Percentiles rank a stretch among this genome's conserved stretches.
Conservation (phyloP, 441 rosid species). For the Erodium trifolium region DNA sequence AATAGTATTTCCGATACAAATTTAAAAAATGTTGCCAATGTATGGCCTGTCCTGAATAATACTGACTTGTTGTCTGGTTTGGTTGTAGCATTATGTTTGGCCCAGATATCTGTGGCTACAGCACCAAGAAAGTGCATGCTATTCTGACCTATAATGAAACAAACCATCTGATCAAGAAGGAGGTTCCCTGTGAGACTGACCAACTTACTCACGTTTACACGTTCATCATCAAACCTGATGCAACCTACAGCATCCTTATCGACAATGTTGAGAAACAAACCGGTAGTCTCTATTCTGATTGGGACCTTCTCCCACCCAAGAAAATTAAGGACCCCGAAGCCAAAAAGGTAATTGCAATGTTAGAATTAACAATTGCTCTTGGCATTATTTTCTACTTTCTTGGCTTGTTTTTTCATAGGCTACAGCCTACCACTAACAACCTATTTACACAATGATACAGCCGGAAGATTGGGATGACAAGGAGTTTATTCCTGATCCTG, state of each 20-base stretch:
- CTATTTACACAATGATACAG: constrained; percentile 28
- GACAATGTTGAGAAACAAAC: constrained; percentile 89
- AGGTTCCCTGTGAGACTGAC: constrained; percentile 95
- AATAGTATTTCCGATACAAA: neutral
- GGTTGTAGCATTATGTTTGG: constrained; percentile 89
- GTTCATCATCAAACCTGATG: constrained; percentile 79
- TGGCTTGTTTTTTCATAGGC: too few relatives aligned
- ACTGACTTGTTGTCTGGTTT: constrained; percentile 5
- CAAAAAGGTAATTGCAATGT: constrained; percentile 43
- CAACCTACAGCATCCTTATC: constrained; percentile 75
- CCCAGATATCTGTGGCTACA: constrained; percentile 90
- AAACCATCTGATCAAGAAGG: constrained; percentile 92
- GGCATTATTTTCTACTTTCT: neutral
- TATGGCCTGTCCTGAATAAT: too few relatives aligned
- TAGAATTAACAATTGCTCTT: neutral
- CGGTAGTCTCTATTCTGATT: constrained; percentile 78
- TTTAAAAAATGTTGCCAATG: too few relatives aligned
- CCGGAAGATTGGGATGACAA: constrained; percentile 97
- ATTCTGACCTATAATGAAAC: constrained; percentile 67
- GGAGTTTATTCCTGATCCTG: constrained; percentile 84
- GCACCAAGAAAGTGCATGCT: constrained; percentile 92
- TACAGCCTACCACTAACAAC: neutral
- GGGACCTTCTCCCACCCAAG: constrained; percentile 91
- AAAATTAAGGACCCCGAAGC: constrained; percentile 85
- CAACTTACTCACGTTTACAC: constrained; percentile 90